Percentiles rank a stretch among this genome's conserved stretches.
These are phyloP conservation scores for Amborella trichopoda DNA, from an alignment of 164 flowering plant genomes.

Conservation along the genomic window DNA sequence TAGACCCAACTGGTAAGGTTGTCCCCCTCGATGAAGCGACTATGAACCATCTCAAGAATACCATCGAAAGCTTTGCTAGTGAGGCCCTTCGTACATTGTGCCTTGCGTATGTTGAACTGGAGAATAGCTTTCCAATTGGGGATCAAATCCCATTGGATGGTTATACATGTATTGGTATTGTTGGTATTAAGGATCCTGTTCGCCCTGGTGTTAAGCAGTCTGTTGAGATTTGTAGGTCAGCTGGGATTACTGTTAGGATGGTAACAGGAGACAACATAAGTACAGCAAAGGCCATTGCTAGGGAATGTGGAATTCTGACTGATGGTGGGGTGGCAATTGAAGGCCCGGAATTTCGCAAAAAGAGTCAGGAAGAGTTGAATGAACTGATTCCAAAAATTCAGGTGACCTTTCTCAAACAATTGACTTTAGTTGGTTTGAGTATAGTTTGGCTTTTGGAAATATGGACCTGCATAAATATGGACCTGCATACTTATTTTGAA, in stretches of 20 bases:
- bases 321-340: constrained; percentile 87
- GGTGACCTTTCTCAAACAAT: no score
- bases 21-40: constrained; percentile 50
- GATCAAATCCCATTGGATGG: constrained; percentile 54
- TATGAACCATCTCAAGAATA: constrained; percentile 27
- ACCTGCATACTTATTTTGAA: no score
- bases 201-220: constrained; percentile 95
- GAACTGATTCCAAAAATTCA: constrained; percentile 77
- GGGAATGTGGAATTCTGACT: constrained; percentile 93
- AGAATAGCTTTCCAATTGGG: constrained; percentile 30
- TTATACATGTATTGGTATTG: constrained; percentile 77
- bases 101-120: constrained; percentile 73
- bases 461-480: no score
- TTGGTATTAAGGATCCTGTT: constrained; percentile 96
- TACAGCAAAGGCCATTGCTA: constrained; percentile 94
- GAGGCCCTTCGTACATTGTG: constrained; percentile 93
- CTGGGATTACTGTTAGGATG: constrained; percentile 91
- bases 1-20: constrained; percentile 47
- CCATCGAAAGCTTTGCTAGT: constrained; percentile 69
- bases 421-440: no score
- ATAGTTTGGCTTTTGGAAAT: no score
- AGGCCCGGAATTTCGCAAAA: constrained; percentile 80
- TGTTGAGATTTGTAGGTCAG: constrained; percentile 80
- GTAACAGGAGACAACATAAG: constrained; percentile 90
- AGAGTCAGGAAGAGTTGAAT: constrained; percentile 57